Base-by-base conservation (phyloP, 495 filamentous ascomycete species). In the Trichoderma virens region DNA sequence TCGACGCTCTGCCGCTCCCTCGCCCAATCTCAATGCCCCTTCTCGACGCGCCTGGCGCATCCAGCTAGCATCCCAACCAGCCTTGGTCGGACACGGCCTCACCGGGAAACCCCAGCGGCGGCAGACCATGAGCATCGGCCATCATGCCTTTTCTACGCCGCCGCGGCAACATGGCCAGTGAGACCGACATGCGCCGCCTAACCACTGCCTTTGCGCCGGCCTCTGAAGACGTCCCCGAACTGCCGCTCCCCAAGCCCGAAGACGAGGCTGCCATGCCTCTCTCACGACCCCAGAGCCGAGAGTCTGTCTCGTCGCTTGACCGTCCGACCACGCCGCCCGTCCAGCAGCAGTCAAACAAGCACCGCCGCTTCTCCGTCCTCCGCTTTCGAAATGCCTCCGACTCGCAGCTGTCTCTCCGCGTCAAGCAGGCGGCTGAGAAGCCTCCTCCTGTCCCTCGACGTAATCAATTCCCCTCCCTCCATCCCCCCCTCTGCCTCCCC, bases 371-470 rank as follows among this genome's bases (percentile, higher is more conserved):
- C 72, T 94, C 89, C 72, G 86, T 97, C 76, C 83, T 96, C 76
- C 91, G 88, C 72, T 88, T 96, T 70, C 88, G 93, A 60, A 90
- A 97, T 84, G 92, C 91, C 59, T 97, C 93, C 18, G 94, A 98
- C 74, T 90, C 94, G 59, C 92, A 96, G 71, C 80, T 97, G 61
- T 91, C 91, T 11, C 75, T 81, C 62, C 90, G 87, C 70, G 89
- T 90, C 51, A 92, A 88, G 72, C 84, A 89, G 63, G 88, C 90
- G 67, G 88, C 80, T 62, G 74, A 79, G 65, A 78, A 81, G 62
- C 71, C 80, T n/a, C 91, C 90, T 47, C 90, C 90, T 11, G 76
- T 95, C 62, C 91, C 85, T 59, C 78, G 84, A 65, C 85, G 87
- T 90, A 84, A 77, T 86, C 82, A 38, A 39, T 62, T 34, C 60